These are phyloP conservation scores for Porcisia deanei DNA, from an alignment of 208 protist genomes.

Conservation along the genomic window DNA sequence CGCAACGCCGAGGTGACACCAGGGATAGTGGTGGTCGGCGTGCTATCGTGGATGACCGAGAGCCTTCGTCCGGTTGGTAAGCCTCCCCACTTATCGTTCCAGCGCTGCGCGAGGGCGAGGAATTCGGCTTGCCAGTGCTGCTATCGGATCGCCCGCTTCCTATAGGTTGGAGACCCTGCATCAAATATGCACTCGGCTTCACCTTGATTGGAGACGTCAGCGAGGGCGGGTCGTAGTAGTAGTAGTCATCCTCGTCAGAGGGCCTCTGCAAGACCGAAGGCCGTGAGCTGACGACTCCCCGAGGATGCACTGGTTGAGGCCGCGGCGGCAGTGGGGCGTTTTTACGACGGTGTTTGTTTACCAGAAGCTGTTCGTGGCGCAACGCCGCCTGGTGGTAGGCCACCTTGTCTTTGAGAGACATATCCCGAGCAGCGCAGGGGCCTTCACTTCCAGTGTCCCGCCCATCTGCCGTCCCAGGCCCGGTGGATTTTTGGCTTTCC, in stretches of 20 bases:
- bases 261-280: background rate
- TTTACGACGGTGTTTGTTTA: slow-evolving; percentile 46
- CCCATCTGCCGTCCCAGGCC: background rate
- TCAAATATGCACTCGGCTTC: slow-evolving; percentile 36
- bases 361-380: slow-evolving; percentile 54
- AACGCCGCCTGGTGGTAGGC: slow-evolving; percentile 53
- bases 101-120: slow-evolving; percentile 13
- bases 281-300: background rate
- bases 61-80: slow-evolving; percentile 18
- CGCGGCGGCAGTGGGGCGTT: slow-evolving; percentile 44
- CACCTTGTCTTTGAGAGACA: slow-evolving; percentile 50
- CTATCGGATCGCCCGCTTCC: background rate
- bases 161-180: slow-evolving; percentile 9
- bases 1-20: background rate
- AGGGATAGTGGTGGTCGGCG: background rate
- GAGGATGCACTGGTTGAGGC: slow-evolving; percentile 13
- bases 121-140: background rate
- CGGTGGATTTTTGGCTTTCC: background rate
- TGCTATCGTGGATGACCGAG: slow-evolving; percentile 13
- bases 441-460: background rate
- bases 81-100: slow-evolving; percentile 4
- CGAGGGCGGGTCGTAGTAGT: slow-evolving; percentile 22
- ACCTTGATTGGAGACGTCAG: slow-evolving; percentile 31
- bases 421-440: background rate
- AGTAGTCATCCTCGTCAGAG: slow-evolving; percentile 24